phyloP scores from a whole-genome alignment of 441 rosid genomes.

The Codiaeum variegatum region DNA sequence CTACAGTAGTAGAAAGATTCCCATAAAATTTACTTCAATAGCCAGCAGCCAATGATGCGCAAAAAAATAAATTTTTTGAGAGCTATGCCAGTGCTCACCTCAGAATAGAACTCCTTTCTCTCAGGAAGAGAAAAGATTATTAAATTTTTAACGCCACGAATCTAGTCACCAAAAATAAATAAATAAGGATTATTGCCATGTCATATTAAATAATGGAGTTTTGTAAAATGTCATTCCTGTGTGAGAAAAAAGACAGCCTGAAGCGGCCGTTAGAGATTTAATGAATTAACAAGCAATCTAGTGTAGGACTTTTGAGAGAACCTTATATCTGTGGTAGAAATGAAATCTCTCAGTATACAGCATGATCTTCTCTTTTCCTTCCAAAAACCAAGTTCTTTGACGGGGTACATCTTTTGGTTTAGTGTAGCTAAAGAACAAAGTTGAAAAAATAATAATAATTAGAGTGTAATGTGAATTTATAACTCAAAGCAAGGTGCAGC shows the following conservation, averaged over 20 bases:
- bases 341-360: slow-evolving; percentile 90
- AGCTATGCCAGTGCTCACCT: slow-evolving; percentile 45
- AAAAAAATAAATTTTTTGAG: slow-evolving; percentile 3
- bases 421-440: slow-evolving; percentile 49
- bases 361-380: slow-evolving; percentile 69
- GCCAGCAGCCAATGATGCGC: not conserved
- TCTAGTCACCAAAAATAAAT: slow-evolving; percentile 41
- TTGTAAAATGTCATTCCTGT: not conserved
- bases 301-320: slow-evolving; percentile 13
- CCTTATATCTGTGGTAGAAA: slow-evolving; percentile 92
- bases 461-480: not conserved
- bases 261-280: not conserved
- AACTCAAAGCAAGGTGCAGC: not conserved
- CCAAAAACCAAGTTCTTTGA: slow-evolving; percentile 68
- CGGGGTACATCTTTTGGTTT: slow-evolving; percentile 68
- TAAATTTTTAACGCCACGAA: slow-evolving; percentile 79
- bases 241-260: not conserved
- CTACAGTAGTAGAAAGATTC: slow-evolving; percentile 36
- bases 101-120: slow-evolving; percentile 87
- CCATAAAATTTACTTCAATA: not conserved
- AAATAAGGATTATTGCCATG: not conserved
- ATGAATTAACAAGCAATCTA: not conserved
- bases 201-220: not conserved
- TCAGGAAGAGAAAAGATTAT: slow-evolving; percentile 89
- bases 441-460: not conserved